Conservation (phyloP, 768 basidiomycete genomes). For the Hericium rajendrae region DNA sequence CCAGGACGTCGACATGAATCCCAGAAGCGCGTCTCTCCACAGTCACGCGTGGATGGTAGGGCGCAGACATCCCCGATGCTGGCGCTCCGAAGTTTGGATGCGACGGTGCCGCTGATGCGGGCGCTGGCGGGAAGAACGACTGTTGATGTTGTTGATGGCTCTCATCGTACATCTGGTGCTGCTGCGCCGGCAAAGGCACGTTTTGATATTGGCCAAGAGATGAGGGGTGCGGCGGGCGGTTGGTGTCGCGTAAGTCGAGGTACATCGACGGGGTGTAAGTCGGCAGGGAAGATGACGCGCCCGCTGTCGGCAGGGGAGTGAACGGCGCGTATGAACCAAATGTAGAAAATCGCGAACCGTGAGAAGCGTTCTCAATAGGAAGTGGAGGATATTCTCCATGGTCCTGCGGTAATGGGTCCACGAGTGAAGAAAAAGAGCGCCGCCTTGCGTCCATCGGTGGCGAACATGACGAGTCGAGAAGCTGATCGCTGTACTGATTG, state of each 20-base stretch:
- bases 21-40: background rate
- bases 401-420: constrained; percentile 1
- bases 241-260: background rate
- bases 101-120: background rate
- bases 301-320: background rate
- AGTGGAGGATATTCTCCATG: constrained; percentile 1
- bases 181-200: background rate
- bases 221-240: background rate
- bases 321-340: background rate
- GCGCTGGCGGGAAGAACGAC: background rate
- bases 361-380: background rate
- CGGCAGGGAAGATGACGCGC: background rate
- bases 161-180: background rate
- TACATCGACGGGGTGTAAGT: background rate
- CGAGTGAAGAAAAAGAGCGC: constrained; percentile 6
- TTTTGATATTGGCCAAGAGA: background rate
- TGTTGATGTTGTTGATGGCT: background rate
- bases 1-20: background rate
- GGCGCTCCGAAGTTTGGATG: background rate
- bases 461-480: background rate
- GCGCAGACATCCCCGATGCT: background rate
- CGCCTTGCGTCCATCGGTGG: background rate
- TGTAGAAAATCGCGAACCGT: background rate
- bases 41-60: background rate
- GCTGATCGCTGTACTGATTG: background rate